Evolutionary conservation across 1,284 basidiomycete species (phyloP), one percentile per base, ranked within the genome.

Genomic region (Trametes hirsuta): DNA sequence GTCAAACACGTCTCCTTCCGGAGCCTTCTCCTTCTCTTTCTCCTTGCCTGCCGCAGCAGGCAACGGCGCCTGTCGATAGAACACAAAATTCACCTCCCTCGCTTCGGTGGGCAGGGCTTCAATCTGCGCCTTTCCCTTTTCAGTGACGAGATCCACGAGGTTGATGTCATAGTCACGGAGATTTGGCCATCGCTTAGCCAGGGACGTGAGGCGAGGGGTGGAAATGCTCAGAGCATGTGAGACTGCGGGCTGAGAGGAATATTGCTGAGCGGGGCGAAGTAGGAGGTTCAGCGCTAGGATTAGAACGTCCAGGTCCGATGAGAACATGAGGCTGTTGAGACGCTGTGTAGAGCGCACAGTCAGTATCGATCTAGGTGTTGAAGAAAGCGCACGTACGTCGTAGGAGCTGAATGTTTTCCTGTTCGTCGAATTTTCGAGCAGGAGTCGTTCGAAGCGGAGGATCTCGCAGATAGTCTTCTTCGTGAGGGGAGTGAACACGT

Each of bases 401-500:
- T 98, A 99, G 3, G 95, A 98, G 62, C 87, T 90, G 77, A 93
- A 99, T 61, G 96, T 91, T 81, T 98, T 99, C 71, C 97, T 84
- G 73, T 97, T 99, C 48, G 97, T 99, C 60, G 96, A 97, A 75
- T 98, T 98, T 78, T 99, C 97, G 70, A 99, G 80, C 53, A 99
- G 79, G 47, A 99, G 79, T 55, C 93, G 85, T 75, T 95, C 88
- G 68, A 99, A 97, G 66, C 88, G 83, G 59, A 99, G 83, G 64
- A 99, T 90, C 71, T 92, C 88, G 63, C 90, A 85, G 14, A 97
- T 74, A 3, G 89, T 81, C 61, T 84, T 84, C 81, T 95, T 97
- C 42, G 89, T 89, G 46, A 82, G 76, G 0, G 89, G 85, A 0
- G 87, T 87, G 72, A 99, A 98, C 30, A 85, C 81, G 64, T 88